Percentiles rank a stretch among this genome's conserved stretches.
Evolutionary conservation across 192 early-diverging fungal species (phyloP).

Genomic region (Rhizophagus clarus): DNA sequence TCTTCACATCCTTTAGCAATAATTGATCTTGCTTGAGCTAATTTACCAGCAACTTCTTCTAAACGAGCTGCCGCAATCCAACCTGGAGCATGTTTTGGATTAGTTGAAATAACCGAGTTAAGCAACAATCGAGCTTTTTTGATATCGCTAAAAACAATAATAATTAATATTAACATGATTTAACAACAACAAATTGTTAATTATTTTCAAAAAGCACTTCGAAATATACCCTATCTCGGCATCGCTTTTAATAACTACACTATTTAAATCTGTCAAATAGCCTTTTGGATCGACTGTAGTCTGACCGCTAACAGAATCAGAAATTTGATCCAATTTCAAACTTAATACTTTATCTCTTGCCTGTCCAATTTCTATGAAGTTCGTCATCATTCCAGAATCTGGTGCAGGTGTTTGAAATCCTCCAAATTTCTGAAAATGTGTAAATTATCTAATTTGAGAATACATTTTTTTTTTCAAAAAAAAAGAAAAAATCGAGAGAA

Average conservation of each 20-base stretch:
- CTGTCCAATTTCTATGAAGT: conserved; percentile 91
- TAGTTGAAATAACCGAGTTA: conserved; percentile 88
- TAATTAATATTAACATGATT: background rate
- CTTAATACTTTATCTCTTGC: conserved; percentile 91
- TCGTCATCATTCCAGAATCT: conserved; percentile 69
- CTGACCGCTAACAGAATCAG: conserved; percentile 84
- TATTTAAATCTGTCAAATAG: conserved; percentile 92
- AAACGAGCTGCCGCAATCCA: conserved; percentile 98
- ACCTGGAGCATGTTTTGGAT: conserved; percentile 94
- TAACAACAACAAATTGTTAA: background rate
- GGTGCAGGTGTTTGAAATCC: conserved; percentile 64
- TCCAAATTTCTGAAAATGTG: conserved; percentile 38
- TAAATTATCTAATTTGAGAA: background rate
- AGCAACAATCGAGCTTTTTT: conserved; percentile 88
- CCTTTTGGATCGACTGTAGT: conserved; percentile 95
- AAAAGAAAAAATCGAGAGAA: too few species aligned
- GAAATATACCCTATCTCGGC: conserved; percentile 65
- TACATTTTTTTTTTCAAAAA: too few species aligned
- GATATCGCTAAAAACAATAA: conserved; percentile 65
- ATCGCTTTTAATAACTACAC: conserved; percentile 75
- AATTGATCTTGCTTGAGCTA: conserved; percentile 77
- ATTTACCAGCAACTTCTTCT: conserved; percentile 90
- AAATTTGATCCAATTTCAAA: conserved; percentile 88
- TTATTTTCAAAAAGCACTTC: background rate
- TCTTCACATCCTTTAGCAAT: conserved; percentile 93